Percentiles rank a stretch among this genome's conserved stretches.
These are phyloP conservation scores for Pseudogymnoascus sp. DNA, from an alignment of 2,329 filamentous ascomycete genomes.

Conservation along the genomic window DNA sequence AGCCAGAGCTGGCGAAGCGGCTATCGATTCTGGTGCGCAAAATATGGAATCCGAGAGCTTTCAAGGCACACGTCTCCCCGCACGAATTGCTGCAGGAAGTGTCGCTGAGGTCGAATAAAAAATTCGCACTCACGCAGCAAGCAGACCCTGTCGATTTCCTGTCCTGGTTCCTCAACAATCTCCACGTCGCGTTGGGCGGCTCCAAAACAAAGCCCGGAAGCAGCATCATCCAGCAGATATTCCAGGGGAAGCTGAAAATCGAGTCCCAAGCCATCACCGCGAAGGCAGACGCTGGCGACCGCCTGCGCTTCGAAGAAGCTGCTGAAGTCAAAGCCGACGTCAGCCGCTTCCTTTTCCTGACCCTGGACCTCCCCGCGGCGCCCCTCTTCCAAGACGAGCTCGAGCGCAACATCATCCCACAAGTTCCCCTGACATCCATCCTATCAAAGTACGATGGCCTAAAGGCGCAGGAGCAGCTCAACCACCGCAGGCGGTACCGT, in stretches of 20 bases:
- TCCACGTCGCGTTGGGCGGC: constrained; percentile 85
- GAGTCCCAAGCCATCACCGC: constrained; percentile 92
- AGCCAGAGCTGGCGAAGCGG: constrained; percentile 75
- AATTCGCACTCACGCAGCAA: constrained; percentile 82
- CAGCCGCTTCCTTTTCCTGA: constrained; percentile 81
- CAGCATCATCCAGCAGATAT: constrained; percentile 83
- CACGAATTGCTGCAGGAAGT: constrained; percentile 96
- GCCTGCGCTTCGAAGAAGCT: constrained; percentile 86
- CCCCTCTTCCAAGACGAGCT: constrained; percentile 94
- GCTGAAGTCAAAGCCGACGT: constrained; percentile 69
- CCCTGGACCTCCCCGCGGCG: constrained; percentile 81
- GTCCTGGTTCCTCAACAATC: constrained; percentile 94
- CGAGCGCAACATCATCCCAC: constrained; percentile 92
- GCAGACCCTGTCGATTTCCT: constrained; percentile 95
- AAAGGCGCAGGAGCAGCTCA: constrained; percentile 77
- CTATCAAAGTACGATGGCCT: constrained; percentile 89
- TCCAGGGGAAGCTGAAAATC: constrained; percentile 85
- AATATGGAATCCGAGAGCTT: constrained; percentile 94
- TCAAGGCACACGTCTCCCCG: constrained; percentile 93
- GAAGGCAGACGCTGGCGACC: constrained; percentile 76
- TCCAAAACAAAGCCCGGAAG: constrained; percentile 76
- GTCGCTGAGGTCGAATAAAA: constrained; percentile 79
- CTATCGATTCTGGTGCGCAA: constrained; percentile 88
- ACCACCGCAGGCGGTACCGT: constrained; percentile 81
- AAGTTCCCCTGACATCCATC: constrained; percentile 74